Evolutionary conservation across 2,329 filamentous ascomycete genomes (phyloP).

Genomic region (Exophiala calicioides): DNA sequence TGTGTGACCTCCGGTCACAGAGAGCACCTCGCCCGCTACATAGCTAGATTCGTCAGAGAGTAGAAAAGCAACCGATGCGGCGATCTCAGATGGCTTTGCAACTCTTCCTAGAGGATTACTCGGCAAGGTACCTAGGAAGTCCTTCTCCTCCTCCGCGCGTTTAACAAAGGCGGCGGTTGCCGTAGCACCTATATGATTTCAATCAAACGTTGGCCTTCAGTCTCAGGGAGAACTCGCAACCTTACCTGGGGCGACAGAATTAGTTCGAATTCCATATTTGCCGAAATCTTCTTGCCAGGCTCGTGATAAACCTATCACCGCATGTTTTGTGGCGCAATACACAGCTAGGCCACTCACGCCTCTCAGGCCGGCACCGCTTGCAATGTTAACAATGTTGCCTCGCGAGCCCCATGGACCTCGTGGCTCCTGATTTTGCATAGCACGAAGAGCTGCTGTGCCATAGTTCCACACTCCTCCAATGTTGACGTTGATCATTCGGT

Average conservation of each 20-base stretch:
- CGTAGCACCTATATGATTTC: constrained; percentile 10
- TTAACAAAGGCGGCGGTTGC: constrained; percentile 18
- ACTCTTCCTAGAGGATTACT: constrained; percentile 15
- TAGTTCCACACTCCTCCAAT: constrained; percentile 48
- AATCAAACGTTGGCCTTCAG: background rate
- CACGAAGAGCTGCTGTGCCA: constrained; percentile 43
- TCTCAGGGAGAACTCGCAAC: background rate
- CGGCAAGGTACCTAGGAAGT: constrained; percentile 18
- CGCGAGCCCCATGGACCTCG: constrained; percentile 10
- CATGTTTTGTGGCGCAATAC: constrained; percentile 48
- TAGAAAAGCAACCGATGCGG: constrained; percentile 49
- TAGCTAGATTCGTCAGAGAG: constrained; percentile 49
- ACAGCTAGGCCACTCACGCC: constrained; percentile 36
- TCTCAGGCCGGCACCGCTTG: constrained; percentile 19
- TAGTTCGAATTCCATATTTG: constrained; percentile 38
- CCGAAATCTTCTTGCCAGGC: constrained; percentile 39
- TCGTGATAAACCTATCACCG: constrained; percentile 48
- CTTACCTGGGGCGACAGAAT: constrained; percentile 34
- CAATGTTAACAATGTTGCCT: constrained; percentile 25
- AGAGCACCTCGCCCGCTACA: constrained; percentile 18
- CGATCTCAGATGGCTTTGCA: constrained; percentile 35
- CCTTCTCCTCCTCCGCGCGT: constrained; percentile 16
- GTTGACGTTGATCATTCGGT: constrained; percentile 47
- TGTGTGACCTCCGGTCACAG: constrained; percentile 16
- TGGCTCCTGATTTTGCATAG: constrained; percentile 50